phyloP scores from a whole-genome alignment of 805 yeast genomes.

The Yarrowia bubula region DNA sequence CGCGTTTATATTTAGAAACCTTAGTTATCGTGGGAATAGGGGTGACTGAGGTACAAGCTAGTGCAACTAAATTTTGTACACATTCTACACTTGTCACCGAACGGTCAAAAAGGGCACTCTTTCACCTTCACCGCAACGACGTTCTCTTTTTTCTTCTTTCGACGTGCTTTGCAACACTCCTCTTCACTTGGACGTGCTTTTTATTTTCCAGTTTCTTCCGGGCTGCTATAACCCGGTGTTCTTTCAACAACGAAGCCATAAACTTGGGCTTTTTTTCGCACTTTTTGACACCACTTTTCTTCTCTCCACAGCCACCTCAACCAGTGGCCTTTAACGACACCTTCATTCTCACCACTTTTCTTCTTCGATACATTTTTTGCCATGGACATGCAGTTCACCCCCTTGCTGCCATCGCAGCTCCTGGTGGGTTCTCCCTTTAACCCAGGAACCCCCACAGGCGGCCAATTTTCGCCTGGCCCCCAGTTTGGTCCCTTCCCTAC shows the following conservation, averaged over 20 bases:
- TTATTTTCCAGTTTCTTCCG: conserved; percentile 16
- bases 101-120: conserved; percentile 6
- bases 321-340: not conserved
- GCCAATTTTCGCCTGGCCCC: conserved; percentile 34
- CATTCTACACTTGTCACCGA: not conserved
- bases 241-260: not conserved
- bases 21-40: conserved; percentile 21
- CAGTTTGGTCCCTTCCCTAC: conserved; percentile 25
- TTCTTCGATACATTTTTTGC: conserved; percentile 32
- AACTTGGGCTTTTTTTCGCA: conserved; percentile 3
- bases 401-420: conserved; percentile 40
- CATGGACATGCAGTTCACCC: conserved; percentile 39
- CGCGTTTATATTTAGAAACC: conserved; percentile 25
- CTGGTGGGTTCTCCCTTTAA: conserved; percentile 42
- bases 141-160: conserved; percentile 5
- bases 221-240: conserved; percentile 10
- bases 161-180: not conserved
- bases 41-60: conserved; percentile 8
- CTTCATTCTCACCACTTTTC: not conserved
- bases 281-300: not conserved
- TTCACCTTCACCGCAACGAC: conserved; percentile 4
- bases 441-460: conserved; percentile 39
- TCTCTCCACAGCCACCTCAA: not conserved
- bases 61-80: conserved; percentile 19
- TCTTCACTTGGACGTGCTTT: conserved; percentile 3